Conservation (phyloP, 441 rosid species). For the Gossypium davidsonii region DNA sequence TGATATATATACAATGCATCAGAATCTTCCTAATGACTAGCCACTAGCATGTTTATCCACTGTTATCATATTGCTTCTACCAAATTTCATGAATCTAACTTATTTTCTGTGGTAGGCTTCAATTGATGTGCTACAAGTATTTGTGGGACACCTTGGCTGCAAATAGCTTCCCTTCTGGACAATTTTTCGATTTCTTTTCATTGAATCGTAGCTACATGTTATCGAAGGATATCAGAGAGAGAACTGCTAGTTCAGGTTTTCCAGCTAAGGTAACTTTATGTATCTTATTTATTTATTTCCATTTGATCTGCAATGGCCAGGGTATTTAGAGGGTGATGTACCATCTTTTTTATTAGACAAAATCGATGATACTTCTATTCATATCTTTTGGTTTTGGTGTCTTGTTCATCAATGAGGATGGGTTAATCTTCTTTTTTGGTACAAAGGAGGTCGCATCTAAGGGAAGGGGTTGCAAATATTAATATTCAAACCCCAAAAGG, state of each 20-base stretch:
- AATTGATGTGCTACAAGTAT: slow-evolving; percentile 77
- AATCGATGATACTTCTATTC: background rate
- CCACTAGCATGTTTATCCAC: slow-evolving; percentile 2
- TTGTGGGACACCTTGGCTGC: slow-evolving; percentile 65
- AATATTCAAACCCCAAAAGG: background rate
- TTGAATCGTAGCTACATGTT: slow-evolving; percentile 39
- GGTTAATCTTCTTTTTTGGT: background rate
- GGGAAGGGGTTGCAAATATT: background rate
- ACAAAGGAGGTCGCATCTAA: background rate
- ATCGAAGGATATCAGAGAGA: slow-evolving; percentile 55
- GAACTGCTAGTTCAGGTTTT: slow-evolving; percentile 43
- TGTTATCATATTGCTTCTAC: slow-evolving; percentile 1
- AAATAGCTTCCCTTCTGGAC: slow-evolving; percentile 36
- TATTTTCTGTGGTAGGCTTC: slow-evolving; percentile 42
- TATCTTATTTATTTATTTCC: background rate
- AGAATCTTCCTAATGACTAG: background rate
- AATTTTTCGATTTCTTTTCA: slow-evolving; percentile 46
- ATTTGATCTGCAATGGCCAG: background rate
- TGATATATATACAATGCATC: background rate
- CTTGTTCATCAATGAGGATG: background rate
- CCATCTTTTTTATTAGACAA: background rate
- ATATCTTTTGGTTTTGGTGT: background rate
- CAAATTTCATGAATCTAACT: background rate
- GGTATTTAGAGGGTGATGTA: background rate
- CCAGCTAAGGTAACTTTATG: slow-evolving; percentile 43